Percentiles rank a stretch among this genome's conserved stretches.
Conservation (phyloP, 2,329 filamentous ascomycete genomes). For the Ceratocystiopsis minuta region DNA sequence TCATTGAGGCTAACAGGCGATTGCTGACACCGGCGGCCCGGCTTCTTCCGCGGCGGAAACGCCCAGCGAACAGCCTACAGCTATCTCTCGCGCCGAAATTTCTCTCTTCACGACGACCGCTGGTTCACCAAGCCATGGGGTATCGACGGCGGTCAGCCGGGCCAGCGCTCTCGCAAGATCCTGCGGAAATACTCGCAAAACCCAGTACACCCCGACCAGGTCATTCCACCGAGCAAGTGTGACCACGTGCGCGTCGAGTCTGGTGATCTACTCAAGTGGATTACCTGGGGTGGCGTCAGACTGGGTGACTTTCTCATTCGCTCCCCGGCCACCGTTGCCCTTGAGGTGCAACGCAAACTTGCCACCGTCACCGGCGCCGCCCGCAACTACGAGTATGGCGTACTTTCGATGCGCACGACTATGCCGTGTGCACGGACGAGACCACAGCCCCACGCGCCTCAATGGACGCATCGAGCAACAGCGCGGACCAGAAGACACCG, state of each 20-base stretch:
- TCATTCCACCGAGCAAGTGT: slow-evolving; percentile 25
- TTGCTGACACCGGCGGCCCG: slow-evolving; percentile 29
- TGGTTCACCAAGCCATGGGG: slow-evolving; percentile 33
- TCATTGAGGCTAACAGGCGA: slow-evolving; percentile 28
- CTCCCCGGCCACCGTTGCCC: slow-evolving; percentile 23
- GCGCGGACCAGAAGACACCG: slow-evolving; percentile 8
- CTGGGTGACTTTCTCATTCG: slow-evolving; percentile 27
- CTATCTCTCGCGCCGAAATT: slow-evolving; percentile 25
- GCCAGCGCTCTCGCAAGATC: slow-evolving; percentile 22
- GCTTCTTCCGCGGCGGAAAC: slow-evolving; percentile 28
- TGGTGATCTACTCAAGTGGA: slow-evolving; percentile 29
- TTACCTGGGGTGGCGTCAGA: slow-evolving; percentile 31
- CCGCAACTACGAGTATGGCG: slow-evolving; percentile 26
- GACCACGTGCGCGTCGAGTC: slow-evolving; percentile 27
- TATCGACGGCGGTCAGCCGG: slow-evolving; percentile 26
- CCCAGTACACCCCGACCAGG: too few species aligned
- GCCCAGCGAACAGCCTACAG: slow-evolving; percentile 28
- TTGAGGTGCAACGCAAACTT: slow-evolving; percentile 25
- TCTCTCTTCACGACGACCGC: slow-evolving; percentile 28
- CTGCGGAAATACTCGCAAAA: slow-evolving; percentile 23
- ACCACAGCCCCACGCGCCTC: slow-evolving; percentile 18
- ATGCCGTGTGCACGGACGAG: slow-evolving; percentile 17
- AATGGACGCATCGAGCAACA: too few species aligned
- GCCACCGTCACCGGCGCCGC: slow-evolving; percentile 24
- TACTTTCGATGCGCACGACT: slow-evolving; percentile 20